These are phyloP conservation scores for Albugo candida DNA, from an alignment of 352 stramenopile genomes.

Conservation along the genomic window DNA sequence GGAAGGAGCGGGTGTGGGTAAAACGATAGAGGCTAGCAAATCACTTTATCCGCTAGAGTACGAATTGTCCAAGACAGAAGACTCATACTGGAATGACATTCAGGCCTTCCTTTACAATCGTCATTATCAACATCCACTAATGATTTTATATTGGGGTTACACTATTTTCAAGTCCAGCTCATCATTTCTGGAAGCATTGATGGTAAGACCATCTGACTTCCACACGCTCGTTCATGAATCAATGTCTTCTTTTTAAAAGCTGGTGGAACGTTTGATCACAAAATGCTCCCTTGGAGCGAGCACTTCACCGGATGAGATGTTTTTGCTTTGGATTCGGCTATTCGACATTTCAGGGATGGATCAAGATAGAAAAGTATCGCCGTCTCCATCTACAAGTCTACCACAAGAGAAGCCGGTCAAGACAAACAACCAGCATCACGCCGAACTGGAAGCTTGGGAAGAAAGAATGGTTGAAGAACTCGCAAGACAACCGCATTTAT, in stretches of 20 bases:
- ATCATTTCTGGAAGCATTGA: conserved; percentile 29
- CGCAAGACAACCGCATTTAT: conserved; percentile 45
- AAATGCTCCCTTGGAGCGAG: conserved; percentile 31
- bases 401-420: neutral
- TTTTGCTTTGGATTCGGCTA: conserved; percentile 39
- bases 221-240: neutral
- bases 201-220: conserved; percentile 14
- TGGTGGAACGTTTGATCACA: conserved; percentile 34
- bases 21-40: neutral
- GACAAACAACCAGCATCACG: neutral
- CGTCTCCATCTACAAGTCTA: neutral
- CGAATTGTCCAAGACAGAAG: conserved; percentile 42
- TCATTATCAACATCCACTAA: conserved; percentile 37
- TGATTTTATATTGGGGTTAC: conserved; percentile 48
- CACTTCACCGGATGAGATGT: conserved; percentile 25
- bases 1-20: neutral
- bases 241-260: conserved; percentile 14
- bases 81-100: conserved; percentile 66
- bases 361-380: too few relatives aligned
- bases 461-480: conserved; percentile 15
- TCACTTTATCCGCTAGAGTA: conserved; percentile 25
- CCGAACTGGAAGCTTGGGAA: neutral
- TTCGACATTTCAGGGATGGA: conserved; percentile 17
- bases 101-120: conserved; percentile 35
- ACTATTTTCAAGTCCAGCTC: conserved; percentile 45